These are phyloP conservation scores for Phialophora verrucosa DNA, from an alignment of 2,329 filamentous ascomycete species.

Conservation along the genomic window DNA sequence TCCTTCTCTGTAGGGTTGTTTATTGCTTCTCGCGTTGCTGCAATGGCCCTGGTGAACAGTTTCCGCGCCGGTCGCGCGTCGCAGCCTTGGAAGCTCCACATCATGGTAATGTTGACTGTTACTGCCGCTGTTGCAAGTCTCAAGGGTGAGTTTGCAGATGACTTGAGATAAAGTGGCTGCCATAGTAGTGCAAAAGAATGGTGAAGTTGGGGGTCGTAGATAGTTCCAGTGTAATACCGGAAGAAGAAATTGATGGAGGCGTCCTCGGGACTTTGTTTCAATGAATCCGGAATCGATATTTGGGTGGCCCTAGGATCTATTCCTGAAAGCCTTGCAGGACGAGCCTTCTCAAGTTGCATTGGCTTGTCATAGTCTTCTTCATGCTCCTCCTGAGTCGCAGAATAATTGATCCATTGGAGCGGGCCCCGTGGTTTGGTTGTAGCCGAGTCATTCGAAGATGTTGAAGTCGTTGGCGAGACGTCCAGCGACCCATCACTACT, in stretches of 20 bases:
- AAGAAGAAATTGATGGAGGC: slow-evolving; percentile 39
- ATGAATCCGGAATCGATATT: slow-evolving; percentile 24
- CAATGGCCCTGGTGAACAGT: slow-evolving; percentile 35
- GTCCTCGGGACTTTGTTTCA: slow-evolving; percentile 31
- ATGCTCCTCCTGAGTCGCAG: slow-evolving; percentile 6
- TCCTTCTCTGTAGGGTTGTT: slow-evolving; percentile 26
- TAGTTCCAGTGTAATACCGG: slow-evolving; percentile 32
- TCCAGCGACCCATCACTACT: slow-evolving; percentile 14
- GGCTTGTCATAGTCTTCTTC: neutral
- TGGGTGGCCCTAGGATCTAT: neutral
- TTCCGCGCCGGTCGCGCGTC: slow-evolving; percentile 30
- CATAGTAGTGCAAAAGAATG: slow-evolving; percentile 34
- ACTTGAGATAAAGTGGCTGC: slow-evolving; percentile 35
- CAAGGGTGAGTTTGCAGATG: slow-evolving; percentile 33
- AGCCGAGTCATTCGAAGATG: neutral
- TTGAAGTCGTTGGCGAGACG: slow-evolving; percentile 9
- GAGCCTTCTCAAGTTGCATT: neutral
- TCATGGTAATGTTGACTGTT: slow-evolving; percentile 38
- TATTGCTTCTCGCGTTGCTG: slow-evolving; percentile 34
- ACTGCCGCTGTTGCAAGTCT: slow-evolving; percentile 37
- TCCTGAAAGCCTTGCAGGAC: neutral
- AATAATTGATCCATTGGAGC: slow-evolving; percentile 34
- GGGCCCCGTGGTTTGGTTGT: neutral
- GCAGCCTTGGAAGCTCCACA: slow-evolving; percentile 35
- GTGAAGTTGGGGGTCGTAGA: slow-evolving; percentile 26